Evolutionary conservation across 1,284 basidiomycete species (phyloP).

Genomic region (Cutaneotrichosporon spelunceum): DNA sequence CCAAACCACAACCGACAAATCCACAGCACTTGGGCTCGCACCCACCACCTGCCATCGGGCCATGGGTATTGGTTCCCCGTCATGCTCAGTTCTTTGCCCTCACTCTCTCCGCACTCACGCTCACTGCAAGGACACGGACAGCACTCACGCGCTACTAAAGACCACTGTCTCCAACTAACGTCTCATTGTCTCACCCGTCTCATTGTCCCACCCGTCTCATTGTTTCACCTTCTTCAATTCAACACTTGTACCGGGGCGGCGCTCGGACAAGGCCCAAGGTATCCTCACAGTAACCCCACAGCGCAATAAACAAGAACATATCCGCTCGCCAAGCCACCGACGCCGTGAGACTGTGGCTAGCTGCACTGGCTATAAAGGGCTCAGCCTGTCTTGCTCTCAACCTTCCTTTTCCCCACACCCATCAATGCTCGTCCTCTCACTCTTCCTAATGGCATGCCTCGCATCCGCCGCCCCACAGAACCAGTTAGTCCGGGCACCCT

Average conservation of each 20-base stretch:
- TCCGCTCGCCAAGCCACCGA: not conserved
- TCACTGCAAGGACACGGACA: no score
- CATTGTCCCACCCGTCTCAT: no score
- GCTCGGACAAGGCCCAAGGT: not conserved
- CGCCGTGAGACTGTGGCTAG: not conserved
- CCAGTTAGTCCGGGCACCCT: not conserved
- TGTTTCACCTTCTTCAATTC: not conserved
- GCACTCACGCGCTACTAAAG: no score
- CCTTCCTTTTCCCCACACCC: not conserved
- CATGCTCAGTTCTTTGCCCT: no score
- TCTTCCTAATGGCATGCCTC: not conserved
- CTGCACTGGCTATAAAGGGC: not conserved
- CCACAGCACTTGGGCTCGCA: no score
- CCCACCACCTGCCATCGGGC: no score
- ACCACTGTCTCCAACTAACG: no score
- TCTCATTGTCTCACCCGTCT: no score
- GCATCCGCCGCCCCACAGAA: not conserved
- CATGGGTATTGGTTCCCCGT: no score
- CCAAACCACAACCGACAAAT: no score
- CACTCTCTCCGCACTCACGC: no score
- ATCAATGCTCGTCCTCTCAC: not conserved
- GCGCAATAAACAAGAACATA: not conserved
- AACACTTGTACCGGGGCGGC: not conserved
- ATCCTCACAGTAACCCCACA: not conserved
- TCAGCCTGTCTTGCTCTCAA: not conserved